A percentile compares a stretch with the other conserved stretches of the same genome.
phyloP scores from a whole-genome alignment of 257 asterid species.

The Solanum clarkiae region DNA sequence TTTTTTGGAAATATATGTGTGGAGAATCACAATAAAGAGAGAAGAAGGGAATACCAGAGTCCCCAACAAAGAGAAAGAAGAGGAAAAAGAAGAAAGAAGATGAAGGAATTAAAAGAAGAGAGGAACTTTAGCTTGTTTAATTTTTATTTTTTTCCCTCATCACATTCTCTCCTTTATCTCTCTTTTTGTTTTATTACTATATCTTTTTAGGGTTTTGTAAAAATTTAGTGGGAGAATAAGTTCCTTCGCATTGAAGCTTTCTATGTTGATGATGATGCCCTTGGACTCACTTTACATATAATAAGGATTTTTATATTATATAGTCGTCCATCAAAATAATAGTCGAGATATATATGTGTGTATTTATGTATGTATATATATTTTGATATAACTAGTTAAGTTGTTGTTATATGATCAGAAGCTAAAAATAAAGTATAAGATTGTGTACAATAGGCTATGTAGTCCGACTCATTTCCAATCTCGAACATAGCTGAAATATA shows the following conservation, averaged over 20 bases:
- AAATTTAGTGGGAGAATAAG: conserved; percentile 14
- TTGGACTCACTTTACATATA: neutral
- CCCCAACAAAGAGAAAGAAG: conserved; percentile 12
- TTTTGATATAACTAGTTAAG: neutral
- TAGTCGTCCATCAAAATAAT: neutral
- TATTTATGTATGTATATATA: no score
- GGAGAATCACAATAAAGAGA: conserved; percentile 14
- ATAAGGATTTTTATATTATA: neutral
- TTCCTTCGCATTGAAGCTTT: conserved; percentile 28
- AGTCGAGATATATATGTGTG: neutral
- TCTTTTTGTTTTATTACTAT: conserved; percentile 18
- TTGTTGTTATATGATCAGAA: neutral
- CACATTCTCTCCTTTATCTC: conserved; percentile 2
- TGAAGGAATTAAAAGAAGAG: conserved; percentile 6
- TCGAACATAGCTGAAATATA: no score
- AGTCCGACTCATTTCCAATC: no score
- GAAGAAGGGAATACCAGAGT: conserved; percentile 19
- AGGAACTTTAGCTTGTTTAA: conserved; percentile 14
- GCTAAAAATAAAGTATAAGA: no score
- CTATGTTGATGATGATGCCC: neutral
- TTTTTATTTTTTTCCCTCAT: conserved; percentile 1
- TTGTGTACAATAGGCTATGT: no score
- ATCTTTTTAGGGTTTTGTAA: conserved; percentile 17
- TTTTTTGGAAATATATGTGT: conserved; percentile 29
- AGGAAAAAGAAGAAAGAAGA: conserved; percentile 3